phyloP scores from a whole-genome alignment of 352 stramenopile genomes.

The Phytophthora pluvialis region DNA sequence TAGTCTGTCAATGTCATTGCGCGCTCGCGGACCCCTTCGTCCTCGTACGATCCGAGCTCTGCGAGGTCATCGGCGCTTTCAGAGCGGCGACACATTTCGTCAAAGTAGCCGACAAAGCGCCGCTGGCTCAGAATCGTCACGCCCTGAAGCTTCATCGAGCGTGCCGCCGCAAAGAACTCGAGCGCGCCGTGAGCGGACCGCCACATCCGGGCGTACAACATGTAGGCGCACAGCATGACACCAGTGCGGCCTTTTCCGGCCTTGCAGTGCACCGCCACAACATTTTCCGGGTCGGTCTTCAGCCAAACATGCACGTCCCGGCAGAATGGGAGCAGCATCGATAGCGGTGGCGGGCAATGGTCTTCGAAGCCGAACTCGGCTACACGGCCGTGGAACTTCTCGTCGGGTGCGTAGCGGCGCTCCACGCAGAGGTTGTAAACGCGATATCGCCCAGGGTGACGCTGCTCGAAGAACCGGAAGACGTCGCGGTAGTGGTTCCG shows the following conservation, averaged over 20 bases:
- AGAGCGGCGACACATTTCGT: conserved; percentile 49
- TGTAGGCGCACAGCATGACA: conserved; percentile 87
- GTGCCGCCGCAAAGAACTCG: conserved; percentile 68
- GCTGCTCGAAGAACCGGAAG: conserved; percentile 89
- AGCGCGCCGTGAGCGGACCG: conserved; percentile 64
- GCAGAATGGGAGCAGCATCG: conserved; percentile 78
- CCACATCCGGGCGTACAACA: conserved; percentile 75
- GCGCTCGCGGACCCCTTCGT: conserved; percentile 34
- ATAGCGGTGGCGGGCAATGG: conserved; percentile 82
- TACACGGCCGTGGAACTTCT: conserved; percentile 77
- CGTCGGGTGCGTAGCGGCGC: conserved; percentile 73
- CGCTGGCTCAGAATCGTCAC: conserved; percentile 87
- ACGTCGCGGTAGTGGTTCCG: conserved; percentile 92
- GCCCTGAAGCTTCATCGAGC: conserved; percentile 79
- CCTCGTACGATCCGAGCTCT: conserved; percentile 24
- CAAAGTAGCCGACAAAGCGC: conserved; percentile 83
- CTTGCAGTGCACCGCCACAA: conserved; percentile 93
- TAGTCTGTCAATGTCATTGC: conserved; percentile 49
- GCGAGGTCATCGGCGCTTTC: conserved; percentile 23
- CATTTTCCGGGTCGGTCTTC: conserved; percentile 60
- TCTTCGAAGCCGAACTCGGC: conserved; percentile 89
- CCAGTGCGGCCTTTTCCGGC: conserved; percentile 91
- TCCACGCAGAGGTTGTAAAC: conserved; percentile 94
- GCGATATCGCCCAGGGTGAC: conserved; percentile 80
- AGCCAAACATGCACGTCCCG: conserved; percentile 68